These are phyloP conservation scores for Coriolopsis trogii DNA, from an alignment of 1,284 basidiomycete species.

Conservation along the genomic window DNA sequence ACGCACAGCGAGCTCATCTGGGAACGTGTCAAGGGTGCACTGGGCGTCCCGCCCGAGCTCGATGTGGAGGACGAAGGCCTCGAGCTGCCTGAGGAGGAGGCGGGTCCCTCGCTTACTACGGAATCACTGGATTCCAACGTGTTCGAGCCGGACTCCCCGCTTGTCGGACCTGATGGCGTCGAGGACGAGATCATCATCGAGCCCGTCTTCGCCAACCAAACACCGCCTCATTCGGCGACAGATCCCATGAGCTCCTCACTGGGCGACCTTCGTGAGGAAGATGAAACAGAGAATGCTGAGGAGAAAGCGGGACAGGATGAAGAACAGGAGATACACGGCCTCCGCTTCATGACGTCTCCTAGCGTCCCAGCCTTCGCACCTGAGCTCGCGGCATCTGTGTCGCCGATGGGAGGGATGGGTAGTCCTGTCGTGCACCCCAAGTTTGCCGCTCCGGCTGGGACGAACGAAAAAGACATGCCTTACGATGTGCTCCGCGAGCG, in stretches of 20 bases:
- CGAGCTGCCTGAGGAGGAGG: neutral
- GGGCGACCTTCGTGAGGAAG: slow-evolving; percentile 30
- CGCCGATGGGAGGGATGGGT: slow-evolving; percentile 13
- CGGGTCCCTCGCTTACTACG: slow-evolving; percentile 10
- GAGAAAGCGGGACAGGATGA: slow-evolving; percentile 20
- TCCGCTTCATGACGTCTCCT: slow-evolving; percentile 56
- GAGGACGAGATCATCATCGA: slow-evolving; percentile 34
- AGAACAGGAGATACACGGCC: slow-evolving; percentile 50
- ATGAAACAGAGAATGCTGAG: slow-evolving; percentile 30
- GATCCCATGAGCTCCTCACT: slow-evolving; percentile 17
- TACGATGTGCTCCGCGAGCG: slow-evolving; percentile 48
- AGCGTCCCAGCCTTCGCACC: slow-evolving; percentile 23
- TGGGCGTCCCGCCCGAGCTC: slow-evolving; percentile 77
- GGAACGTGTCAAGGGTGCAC: slow-evolving; percentile 79
- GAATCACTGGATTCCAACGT: slow-evolving; percentile 13
- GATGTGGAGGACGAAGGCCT: slow-evolving; percentile 54
- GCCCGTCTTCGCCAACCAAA: slow-evolving; percentile 30
- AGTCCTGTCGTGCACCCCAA: slow-evolving; percentile 19
- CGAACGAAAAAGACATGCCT: slow-evolving; percentile 23
- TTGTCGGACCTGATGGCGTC: slow-evolving; percentile 12
- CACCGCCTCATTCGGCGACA: slow-evolving; percentile 21
- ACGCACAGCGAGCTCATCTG: slow-evolving; percentile 77
- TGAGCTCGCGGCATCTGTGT: slow-evolving; percentile 6
- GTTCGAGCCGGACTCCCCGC: slow-evolving; percentile 21
- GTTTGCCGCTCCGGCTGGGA: slow-evolving; percentile 9